Evolutionary conservation across 2,329 filamentous ascomycete species (phyloP), one percentile per base, ranked within the genome.

Genomic region (Ophioceras dolichostomum): DNA sequence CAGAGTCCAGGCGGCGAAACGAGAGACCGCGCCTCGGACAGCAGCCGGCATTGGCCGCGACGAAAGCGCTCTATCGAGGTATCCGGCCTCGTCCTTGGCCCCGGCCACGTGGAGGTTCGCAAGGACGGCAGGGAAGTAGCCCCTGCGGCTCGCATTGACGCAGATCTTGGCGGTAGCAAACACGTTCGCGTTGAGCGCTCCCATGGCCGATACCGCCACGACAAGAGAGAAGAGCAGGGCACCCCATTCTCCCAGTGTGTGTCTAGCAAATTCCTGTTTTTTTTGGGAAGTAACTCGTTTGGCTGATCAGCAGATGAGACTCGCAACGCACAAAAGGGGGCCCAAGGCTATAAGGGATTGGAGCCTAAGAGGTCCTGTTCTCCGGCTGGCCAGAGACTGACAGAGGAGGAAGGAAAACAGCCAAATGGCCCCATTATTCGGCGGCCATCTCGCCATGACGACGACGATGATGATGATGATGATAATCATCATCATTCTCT

Each of bases 111-210:
- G 48, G 29, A 49, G 34, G 44, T 50, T 54, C 36, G 46, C 47
- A 36, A 52, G 37, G 22, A 49, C 36, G 16, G 41, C 41, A 34
- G 50, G 48, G 24, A 52, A 48, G 43, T 50, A 53, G 37, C 46
- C 43, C 41, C 51, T 49, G 37, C 49, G 46, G 28, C 47, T 50
- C 20, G 57, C 60, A 34, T 57, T 57, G 32, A 61, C 56, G 28
- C 52, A 59, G 24, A 67, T 51, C 42, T 59, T 58, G 27, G 60
- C 57, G 3, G 57, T 55, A 13, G 62, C 54, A 48, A 67, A 67
- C 34, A 64, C 50, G 39, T 63, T 65, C 39, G 58, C 57, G 29
- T 61, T 62, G 17, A 65, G 53, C 10, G 57, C 58, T 2, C 62
- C 61, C 37, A 58, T 55, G 37, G 58, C 60, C 18, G 59, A 62